Conservation (phyloP, 495 filamentous ascomycete species). For the Penicillium coffeae region DNA sequence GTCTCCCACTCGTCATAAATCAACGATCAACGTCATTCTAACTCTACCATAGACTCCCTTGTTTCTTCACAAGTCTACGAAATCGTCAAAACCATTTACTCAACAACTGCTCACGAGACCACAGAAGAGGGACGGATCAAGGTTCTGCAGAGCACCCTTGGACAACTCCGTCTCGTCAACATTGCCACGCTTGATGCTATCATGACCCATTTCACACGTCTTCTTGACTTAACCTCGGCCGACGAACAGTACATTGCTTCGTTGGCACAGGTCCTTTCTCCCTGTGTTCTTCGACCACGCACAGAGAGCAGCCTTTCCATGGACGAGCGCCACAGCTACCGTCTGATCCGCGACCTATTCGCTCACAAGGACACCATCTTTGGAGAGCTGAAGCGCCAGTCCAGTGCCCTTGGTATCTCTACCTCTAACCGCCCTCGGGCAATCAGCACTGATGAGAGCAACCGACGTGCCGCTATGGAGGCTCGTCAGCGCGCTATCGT, state of each 20-base stretch:
- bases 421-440: constrained; percentile 63
- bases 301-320: constrained; percentile 84
- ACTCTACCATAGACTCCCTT: constrained; percentile 67
- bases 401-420: constrained; percentile 52
- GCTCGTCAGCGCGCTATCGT: constrained; percentile 82
- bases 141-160: constrained; percentile 92
- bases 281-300: constrained; percentile 84
- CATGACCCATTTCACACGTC: constrained; percentile 94
- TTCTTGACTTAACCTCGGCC: constrained; percentile 95
- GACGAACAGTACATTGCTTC: constrained; percentile 79
- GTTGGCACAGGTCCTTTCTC: constrained; percentile 74
- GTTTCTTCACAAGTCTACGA: constrained; percentile 98
- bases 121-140: constrained; percentile 73
- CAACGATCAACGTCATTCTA: not conserved
- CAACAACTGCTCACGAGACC: constrained; percentile 67
- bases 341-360: constrained; percentile 89
- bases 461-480: constrained; percentile 89
- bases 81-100: constrained; percentile 96
- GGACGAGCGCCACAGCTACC: constrained; percentile 90
- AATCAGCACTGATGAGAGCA: constrained; percentile 94
- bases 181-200: constrained; percentile 97
- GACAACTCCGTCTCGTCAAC: constrained; percentile 91
- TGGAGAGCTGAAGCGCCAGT: constrained; percentile 89
- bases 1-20: constrained; percentile 21
- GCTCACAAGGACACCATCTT: constrained; percentile 93